Base-by-base conservation (phyloP, 208 protist species). In the Crithidia brevicula region DNA sequence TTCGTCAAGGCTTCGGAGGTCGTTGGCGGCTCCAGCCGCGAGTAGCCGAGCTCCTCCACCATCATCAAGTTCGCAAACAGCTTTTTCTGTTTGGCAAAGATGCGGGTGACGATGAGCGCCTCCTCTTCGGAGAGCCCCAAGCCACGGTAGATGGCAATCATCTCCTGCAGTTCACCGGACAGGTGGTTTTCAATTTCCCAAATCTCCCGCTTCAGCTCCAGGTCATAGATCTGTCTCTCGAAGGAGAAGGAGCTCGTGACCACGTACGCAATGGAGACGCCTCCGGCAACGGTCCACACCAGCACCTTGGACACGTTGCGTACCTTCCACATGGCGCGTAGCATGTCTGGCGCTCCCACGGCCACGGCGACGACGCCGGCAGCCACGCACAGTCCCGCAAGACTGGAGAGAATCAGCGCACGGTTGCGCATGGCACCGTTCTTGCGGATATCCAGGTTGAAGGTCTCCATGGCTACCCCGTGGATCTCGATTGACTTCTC, bases 111-210 rank as follows among this genome's bases (percentile, higher is more conserved):
- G 22, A 79, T 77, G 22, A 82, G 51, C 4, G 96, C 93, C 36
- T 98, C 94, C 23, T 96, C 88, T 46, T 92, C 80, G 2, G 72
- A 78, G 22, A 98, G 71, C 0, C 97, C 97, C 36, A 96, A 95
- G 2, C 79, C 67, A 45, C 83, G 86, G 85, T 99, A 99, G 63
- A 98, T 89, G 36, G 90, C 77, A 0, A 97, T 81, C 93, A 99
- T 98, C 73, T 98, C 95, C 49, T 87, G 71, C 51, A 93, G 79
- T 67, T 99, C 96, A 0, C 92, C 90, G 3, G 90, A 83, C 25
- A 94, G 67, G 78, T 96, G 78, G 57, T 98, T 97, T 9, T 98
- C 89, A 57, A 98, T 86, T 68, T 98, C 96, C 93, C 93, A 98
- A 67, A 93, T 62, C 73, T 98, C 92, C n/a, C 94, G 90, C 22